Percentiles rank a stretch among this genome's conserved stretches.
Evolutionary conservation across 495 filamentous ascomycete genomes (phyloP).

Genomic region (Penicillium ucsense): DNA sequence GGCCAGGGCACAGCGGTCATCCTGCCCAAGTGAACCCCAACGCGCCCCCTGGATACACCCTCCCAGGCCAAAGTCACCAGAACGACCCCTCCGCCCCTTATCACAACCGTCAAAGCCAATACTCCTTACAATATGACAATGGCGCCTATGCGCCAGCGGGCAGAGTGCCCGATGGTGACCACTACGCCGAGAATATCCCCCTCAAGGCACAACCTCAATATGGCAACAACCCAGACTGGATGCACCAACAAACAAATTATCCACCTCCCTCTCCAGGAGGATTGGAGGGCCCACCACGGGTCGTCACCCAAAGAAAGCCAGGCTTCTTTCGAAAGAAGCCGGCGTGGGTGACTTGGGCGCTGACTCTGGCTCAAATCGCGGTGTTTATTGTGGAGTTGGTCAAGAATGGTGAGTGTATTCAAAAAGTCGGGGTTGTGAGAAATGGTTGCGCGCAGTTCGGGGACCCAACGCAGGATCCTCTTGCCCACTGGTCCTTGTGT

Average conservation of each 20-base stretch:
- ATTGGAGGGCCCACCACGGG: conserved; percentile 6
- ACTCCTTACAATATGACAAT: conserved; percentile 30
- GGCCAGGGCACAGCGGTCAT: conserved; percentile 10
- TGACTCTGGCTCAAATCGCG: conserved; percentile 65
- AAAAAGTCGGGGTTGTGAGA: background rate
- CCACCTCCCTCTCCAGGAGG: conserved; percentile 26
- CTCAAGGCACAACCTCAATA: conserved; percentile 29
- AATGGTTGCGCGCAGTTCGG: background rate
- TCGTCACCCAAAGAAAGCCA: conserved; percentile 24
- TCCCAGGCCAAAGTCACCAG: conserved; percentile 17
- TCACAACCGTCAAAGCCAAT: conserved; percentile 31
- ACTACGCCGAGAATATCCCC: conserved; percentile 45
- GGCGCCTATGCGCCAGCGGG: conserved; percentile 24
- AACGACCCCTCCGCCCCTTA: conserved; percentile 23
- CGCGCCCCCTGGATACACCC: conserved; percentile 18
- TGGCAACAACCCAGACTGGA: conserved; percentile 26
- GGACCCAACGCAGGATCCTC: too few species aligned
- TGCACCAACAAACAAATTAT: conserved; percentile 36
- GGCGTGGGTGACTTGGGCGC: conserved; percentile 72
- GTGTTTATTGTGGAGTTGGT: conserved; percentile 91
- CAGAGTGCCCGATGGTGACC: conserved; percentile 26
- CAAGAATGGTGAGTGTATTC: conserved; percentile 56
- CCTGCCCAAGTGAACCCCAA: conserved; percentile 7
- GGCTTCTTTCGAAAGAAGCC: conserved; percentile 52
- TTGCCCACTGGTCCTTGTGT: background rate